These are phyloP conservation scores for Nicotiana benthamiana DNA, from an alignment of 257 asterid species.

Conservation along the genomic window DNA sequence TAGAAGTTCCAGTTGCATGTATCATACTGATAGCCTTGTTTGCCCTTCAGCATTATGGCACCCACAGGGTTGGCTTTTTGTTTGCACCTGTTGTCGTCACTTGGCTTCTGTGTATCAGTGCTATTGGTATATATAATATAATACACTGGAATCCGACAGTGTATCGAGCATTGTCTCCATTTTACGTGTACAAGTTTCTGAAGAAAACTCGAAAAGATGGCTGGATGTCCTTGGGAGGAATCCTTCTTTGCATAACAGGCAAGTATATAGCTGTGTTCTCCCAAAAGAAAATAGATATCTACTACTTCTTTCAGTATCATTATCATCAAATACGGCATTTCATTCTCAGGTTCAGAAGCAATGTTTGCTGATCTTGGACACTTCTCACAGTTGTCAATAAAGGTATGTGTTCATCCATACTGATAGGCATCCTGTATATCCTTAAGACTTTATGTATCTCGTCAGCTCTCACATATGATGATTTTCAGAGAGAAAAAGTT, in stretches of 20 bases:
- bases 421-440: not conserved
- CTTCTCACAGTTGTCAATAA: slow-evolving; percentile 79
- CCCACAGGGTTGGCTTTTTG: slow-evolving; percentile 95
- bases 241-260: slow-evolving; percentile 86
- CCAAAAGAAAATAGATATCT: not conserved
- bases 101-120: slow-evolving; percentile 87
- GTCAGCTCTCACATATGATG: not conserved
- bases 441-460: not conserved
- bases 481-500: not conserved
- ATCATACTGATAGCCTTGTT: slow-evolving; percentile 73
- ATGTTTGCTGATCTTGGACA: slow-evolving; percentile 99
- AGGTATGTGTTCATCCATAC: slow-evolving; percentile 32
- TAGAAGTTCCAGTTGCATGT: slow-evolving; percentile 83
- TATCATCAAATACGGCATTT: not conserved
- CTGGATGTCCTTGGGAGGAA: slow-evolving; percentile 98
- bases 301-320: not conserved
- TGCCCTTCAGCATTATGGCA: slow-evolving; percentile 95
- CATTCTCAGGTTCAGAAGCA: slow-evolving; percentile 83
- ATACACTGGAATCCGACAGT: slow-evolving; percentile 77
- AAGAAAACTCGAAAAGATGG: slow-evolving; percentile 76
- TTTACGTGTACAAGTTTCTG: slow-evolving; percentile 77
- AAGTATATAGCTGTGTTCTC: slow-evolving; percentile 1
- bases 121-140: slow-evolving; percentile 75
- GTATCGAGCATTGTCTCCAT: slow-evolving; percentile 74
- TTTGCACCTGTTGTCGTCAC: slow-evolving; percentile 82